These are phyloP conservation scores for Gillenia trifoliata DNA, from an alignment of 306 rosid genomes.

Conservation along the genomic window DNA sequence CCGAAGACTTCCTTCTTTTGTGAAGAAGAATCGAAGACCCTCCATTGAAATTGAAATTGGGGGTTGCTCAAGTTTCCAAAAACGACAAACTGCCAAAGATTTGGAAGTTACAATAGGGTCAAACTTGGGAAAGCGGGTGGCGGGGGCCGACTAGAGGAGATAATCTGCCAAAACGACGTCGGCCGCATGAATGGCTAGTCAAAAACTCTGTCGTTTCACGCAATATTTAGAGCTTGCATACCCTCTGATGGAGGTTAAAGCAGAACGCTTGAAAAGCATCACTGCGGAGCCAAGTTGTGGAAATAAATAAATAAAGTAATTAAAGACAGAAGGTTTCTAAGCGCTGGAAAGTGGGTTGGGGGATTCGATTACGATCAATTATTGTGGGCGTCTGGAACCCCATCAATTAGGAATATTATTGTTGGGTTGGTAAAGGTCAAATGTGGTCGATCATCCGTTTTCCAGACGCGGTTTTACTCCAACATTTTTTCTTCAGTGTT, in stretches of 20 bases:
- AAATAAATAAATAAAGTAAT: not conserved
- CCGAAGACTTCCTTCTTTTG: not conserved
- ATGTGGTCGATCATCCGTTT: too few relatives aligned
- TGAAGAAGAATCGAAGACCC: not conserved
- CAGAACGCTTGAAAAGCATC: not conserved
- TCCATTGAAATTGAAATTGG: not conserved
- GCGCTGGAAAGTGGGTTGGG: too few relatives aligned
- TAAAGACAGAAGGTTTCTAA: too few relatives aligned
- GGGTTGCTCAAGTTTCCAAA: not conserved
- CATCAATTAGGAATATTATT: too few relatives aligned
- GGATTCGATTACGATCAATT: too few relatives aligned
- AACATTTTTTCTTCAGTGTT: too few relatives aligned
- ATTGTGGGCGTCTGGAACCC: too few relatives aligned
- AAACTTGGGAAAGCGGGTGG: not conserved
- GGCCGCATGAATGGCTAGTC: rapidly evolving
- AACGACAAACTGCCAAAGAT: not conserved
- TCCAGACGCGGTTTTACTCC: too few relatives aligned
- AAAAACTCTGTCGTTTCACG: not conserved
- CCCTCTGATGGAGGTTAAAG: not conserved
- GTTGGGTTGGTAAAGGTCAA: too few relatives aligned
- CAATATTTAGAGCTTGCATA: not conserved
- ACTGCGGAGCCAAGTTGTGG: not conserved
- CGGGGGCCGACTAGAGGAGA: not conserved
- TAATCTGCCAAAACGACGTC: not conserved
- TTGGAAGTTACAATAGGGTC: not conserved